Conservation (phyloP, 768 basidiomycete genomes). For the Lactarius evosmus region DNA sequence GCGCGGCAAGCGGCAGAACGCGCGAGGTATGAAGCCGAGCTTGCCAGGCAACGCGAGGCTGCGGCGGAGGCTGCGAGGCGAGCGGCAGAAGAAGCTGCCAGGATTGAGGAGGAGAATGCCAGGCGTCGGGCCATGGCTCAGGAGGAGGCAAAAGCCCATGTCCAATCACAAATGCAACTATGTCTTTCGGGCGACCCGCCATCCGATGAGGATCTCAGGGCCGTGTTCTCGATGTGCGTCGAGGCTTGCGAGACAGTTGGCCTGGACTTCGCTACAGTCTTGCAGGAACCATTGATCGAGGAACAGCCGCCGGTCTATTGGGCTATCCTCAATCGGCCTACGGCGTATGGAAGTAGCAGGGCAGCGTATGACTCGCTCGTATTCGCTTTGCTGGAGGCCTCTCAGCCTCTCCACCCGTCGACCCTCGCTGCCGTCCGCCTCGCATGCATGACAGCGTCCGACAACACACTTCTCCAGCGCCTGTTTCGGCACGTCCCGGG, state of each 20-base stretch:
- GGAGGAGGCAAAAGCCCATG: neutral
- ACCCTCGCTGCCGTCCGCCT: conserved; percentile 48
- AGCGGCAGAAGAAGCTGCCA: neutral
- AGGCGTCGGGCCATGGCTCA: neutral
- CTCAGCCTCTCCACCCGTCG: conserved; percentile 39
- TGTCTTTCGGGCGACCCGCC: conserved; percentile 6
- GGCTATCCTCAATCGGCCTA: conserved; percentile 58
- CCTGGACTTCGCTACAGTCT: conserved; percentile 51
- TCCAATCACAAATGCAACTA: neutral
- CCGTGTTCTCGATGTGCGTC: conserved; percentile 57
- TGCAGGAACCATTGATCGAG: conserved; percentile 64
- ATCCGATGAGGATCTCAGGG: conserved; percentile 4
- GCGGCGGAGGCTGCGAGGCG: neutral
- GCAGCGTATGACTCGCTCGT: conserved; percentile 38
- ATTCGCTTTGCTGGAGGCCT: conserved; percentile 46
- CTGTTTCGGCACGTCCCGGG: conserved; percentile 47
- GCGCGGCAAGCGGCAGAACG: neutral
- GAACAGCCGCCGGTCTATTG: conserved; percentile 67
- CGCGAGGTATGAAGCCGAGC: neutral
- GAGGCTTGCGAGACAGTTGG: conserved; percentile 52
- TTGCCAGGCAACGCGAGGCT: neutral
- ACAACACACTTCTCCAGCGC: conserved; percentile 58
- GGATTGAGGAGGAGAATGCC: neutral
- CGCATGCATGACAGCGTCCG: conserved; percentile 61
- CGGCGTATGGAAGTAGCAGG: conserved; percentile 15